Conservation (phyloP, 768 basidiomycete genomes). For the Panellus pusillus region DNA sequence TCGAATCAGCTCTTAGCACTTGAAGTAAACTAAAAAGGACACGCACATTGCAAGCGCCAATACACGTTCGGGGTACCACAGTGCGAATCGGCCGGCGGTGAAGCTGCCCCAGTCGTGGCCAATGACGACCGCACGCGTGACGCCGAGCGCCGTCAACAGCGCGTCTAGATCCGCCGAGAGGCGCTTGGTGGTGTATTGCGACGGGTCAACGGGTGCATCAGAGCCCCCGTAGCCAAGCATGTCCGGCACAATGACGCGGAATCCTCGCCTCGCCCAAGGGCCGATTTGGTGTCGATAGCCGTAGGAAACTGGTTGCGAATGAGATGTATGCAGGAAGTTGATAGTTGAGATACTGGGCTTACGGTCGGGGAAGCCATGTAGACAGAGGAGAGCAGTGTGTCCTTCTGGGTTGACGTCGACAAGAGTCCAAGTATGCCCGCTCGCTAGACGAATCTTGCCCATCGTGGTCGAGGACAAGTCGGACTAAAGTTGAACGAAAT, state of each 20-base stretch:
- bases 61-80: slow-evolving; percentile 70
- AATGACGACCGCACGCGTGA: slow-evolving; percentile 60
- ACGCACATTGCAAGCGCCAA: slow-evolving; percentile 60
- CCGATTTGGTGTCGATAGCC: slow-evolving; percentile 76
- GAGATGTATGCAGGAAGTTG: not conserved
- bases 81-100: slow-evolving; percentile 62
- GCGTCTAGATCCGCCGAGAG: slow-evolving; percentile 65
- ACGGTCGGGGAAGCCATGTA: slow-evolving; percentile 81
- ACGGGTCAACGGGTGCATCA: slow-evolving; percentile 56
- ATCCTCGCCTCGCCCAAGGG: slow-evolving; percentile 64
- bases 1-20: slow-evolving; percentile 1
- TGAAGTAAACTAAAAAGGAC: not conserved
- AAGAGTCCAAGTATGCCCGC: slow-evolving; percentile 17
- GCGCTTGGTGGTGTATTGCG: slow-evolving; percentile 59
- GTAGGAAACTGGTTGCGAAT: slow-evolving; percentile 32
- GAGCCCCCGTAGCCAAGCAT: slow-evolving; percentile 69
- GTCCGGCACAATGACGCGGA: slow-evolving; percentile 61
- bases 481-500: too few species aligned
- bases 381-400: slow-evolving; percentile 59
- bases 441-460: not conserved
- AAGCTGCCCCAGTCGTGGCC: slow-evolving; percentile 84
- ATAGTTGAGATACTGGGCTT: slow-evolving; percentile 29
- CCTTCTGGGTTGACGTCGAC: slow-evolving; percentile 31
- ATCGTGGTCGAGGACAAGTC: too few species aligned
- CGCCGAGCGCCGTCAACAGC: slow-evolving; percentile 55